Evolutionary conservation across 2,329 filamentous ascomycete species (phyloP), one percentile per base, ranked within the genome.

Genomic region (Fusarium sp.): DNA sequence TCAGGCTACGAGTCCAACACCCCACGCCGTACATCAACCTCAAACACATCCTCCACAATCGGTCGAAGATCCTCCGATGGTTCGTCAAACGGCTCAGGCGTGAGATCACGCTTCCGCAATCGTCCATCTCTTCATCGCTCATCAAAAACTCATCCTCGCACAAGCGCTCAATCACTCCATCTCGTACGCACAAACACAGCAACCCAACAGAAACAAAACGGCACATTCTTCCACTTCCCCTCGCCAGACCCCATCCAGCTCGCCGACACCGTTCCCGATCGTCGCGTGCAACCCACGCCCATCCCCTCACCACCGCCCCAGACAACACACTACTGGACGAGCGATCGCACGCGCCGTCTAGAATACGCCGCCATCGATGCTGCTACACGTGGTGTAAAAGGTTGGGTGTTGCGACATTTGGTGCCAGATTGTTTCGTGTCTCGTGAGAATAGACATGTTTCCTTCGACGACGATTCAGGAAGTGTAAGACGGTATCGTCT

Each of bases 361-460:
- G 89, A 91, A 79, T 91, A 91, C 71, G 89, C 88, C 0, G 89
- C 89, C 58, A 91, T 91, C 42, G 89, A 91, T 51, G 88, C 88
- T 0, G 88, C 88, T 3, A 85, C 84, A 37, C 82, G 83, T 3
- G 89, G 89, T 7, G 81, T 91, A 30, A 84, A 84, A 68, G 89
- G 88, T 14, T 90, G 89, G 85, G 73, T 89, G 34, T 81, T 85
- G 75, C 82, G 84, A 44, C 82, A 86, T 70, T 76, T 90, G 10
- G 81, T 90, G 6, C 89, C 89, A 1, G 86, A 89, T 64, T 90
- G 88, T 77, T 85, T 90, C 58, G 79, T 88, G 3, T 85, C 88
- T 14, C 80, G 81, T 34, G 80, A 78, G 65, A 82, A 81, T 50
- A 79, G 84, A 42, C 83, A 85, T 50, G 77, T 88, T 14, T 81